Evolutionary conservation across 2,329 filamentous ascomycete species (phyloP).

Genomic region (Epichloe baconii): DNA sequence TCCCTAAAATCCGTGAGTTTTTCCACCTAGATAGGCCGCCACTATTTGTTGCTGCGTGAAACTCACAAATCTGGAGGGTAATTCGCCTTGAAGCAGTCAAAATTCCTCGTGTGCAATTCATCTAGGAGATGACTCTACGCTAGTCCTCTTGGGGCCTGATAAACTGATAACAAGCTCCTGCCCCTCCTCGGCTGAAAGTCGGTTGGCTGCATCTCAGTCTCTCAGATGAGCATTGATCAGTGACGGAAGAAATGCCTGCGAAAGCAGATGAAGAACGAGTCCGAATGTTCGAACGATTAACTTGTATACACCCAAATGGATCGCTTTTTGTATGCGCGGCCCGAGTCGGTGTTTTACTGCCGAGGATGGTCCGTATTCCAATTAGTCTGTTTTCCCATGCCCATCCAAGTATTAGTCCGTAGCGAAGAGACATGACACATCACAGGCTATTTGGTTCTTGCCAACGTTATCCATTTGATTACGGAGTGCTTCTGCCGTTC

Average conservation of each 20-base stretch:
- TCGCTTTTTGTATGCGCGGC: too few relatives aligned
- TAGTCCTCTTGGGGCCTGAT: constrained; percentile 23
- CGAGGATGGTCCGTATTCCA: too few relatives aligned
- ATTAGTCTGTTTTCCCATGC: too few relatives aligned
- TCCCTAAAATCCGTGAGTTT: background rate
- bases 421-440: too few relatives aligned
- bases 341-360: too few relatives aligned
- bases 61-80: constrained; percentile 10
- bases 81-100: constrained; percentile 25
- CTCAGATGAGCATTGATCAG: background rate
- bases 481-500: too few relatives aligned
- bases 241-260: background rate
- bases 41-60: constrained; percentile 6
- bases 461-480: too few relatives aligned
- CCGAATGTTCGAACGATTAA: too few relatives aligned
- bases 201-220: constrained; percentile 6
- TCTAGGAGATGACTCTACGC: constrained; percentile 25
- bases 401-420: too few relatives aligned
- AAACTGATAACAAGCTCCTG: constrained; percentile 23
- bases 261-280: background rate
- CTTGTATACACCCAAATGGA: too few relatives aligned
- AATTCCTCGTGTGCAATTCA: constrained; percentile 30
- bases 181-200: constrained; percentile 22
- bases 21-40: background rate
- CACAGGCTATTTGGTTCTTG: too few relatives aligned